A percentile compares a stretch with the other conserved stretches of the same genome.
Evolutionary conservation across 306 rosid genomes (phyloP).

Genomic region (Rosa chinensis): DNA sequence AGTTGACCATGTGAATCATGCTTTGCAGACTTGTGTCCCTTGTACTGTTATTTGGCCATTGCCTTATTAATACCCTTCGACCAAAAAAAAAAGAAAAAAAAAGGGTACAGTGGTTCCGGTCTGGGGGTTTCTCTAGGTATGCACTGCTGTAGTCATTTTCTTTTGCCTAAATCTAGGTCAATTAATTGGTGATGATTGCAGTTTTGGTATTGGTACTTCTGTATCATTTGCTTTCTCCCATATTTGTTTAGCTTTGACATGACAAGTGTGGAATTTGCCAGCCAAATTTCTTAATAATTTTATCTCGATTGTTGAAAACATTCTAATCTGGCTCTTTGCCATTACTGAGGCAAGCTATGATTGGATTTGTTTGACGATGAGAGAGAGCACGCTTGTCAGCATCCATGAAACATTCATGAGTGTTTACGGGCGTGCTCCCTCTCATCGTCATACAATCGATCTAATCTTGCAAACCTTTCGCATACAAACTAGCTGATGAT

Average conservation of each 20-base stretch:
- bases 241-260: background rate
- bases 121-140: background rate
- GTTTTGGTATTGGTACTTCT: background rate
- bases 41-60: no score
- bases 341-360: background rate
- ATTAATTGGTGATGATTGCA: background rate
- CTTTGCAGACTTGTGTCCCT: no score
- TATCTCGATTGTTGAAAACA: background rate
- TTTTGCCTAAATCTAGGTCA: background rate
- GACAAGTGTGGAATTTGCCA: background rate
- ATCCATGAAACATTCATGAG: slow-evolving; percentile 16
- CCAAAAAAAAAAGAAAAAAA: no score
- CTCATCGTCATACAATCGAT: slow-evolving; percentile 25
- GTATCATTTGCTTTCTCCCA: no score
- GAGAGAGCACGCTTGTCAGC: slow-evolving; percentile 40
- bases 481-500: background rate
- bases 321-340: background rate
- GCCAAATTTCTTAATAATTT: background rate
- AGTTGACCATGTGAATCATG: no score
- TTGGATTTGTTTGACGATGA: slow-evolving; percentile 25
- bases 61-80: no score
- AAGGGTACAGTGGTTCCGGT: background rate
- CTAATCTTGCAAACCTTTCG: background rate
- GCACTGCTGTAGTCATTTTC: background rate
- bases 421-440: slow-evolving; percentile 36